Conservation (phyloP, 805 yeast genomes). For the Metschnikowia lunata region DNA sequence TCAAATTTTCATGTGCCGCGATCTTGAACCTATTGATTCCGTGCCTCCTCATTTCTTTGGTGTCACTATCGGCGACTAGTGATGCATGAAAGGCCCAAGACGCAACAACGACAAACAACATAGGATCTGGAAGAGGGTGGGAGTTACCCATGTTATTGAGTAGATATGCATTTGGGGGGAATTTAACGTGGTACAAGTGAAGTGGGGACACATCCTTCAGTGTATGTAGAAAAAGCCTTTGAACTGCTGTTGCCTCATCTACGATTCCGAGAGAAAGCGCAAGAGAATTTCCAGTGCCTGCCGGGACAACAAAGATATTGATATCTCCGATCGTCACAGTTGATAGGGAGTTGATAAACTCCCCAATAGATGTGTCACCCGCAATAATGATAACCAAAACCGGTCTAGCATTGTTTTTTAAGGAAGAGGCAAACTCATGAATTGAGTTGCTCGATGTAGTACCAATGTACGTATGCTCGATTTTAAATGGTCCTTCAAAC, state of each 20-base stretch:
- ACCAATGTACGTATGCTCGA: slow-evolving; percentile 37
- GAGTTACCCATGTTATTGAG: slow-evolving; percentile 19
- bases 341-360: slow-evolving; percentile 56
- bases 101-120: slow-evolving; percentile 56
- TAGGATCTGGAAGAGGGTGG: slow-evolving; percentile 13
- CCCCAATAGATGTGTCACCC: slow-evolving; percentile 84
- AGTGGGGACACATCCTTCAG: slow-evolving; percentile 27
- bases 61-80: slow-evolving; percentile 74
- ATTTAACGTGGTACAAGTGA: slow-evolving; percentile 40
- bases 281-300: slow-evolving; percentile 86
- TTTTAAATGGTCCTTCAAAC: slow-evolving; percentile 28
- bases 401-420: slow-evolving; percentile 16
- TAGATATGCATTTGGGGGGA: slow-evolving; percentile 34
- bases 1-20: slow-evolving; percentile 59
- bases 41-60: slow-evolving; percentile 55
- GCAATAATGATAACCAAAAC: slow-evolving; percentile 58
- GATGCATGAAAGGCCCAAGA: slow-evolving; percentile 89
- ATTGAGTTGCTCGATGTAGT: slow-evolving; percentile 42
- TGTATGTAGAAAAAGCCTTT: slow-evolving; percentile 29
- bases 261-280: slow-evolving; percentile 53
- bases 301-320: slow-evolving; percentile 48
- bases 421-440: slow-evolving; percentile 30
- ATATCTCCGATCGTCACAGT: slow-evolving; percentile 8
- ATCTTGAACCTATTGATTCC: slow-evolving; percentile 66
- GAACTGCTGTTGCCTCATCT: slow-evolving; percentile 26